A percentile compares a stretch with the other conserved stretches of the same genome.
phyloP scores from a whole-genome alignment of 2,329 filamentous ascomycete species.

The Trichoderma aggressivum region DNA sequence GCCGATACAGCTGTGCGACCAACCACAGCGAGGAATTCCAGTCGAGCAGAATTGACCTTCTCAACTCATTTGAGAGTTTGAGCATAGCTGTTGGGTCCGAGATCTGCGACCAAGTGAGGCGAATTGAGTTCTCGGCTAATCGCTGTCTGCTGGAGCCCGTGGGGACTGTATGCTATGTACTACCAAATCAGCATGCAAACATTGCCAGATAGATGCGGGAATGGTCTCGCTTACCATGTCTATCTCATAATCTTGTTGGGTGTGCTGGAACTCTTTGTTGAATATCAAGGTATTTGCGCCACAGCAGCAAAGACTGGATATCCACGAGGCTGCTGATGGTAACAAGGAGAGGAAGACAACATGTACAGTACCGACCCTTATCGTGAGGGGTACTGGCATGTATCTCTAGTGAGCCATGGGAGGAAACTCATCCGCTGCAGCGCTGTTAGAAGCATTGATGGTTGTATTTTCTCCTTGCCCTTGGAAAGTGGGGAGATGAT shows the following conservation, averaged over 20 bases:
- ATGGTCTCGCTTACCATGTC: not conserved
- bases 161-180: constrained; percentile 63
- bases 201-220: constrained; percentile 54
- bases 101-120: constrained; percentile 26
- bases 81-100: constrained; percentile 18
- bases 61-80: constrained; percentile 47
- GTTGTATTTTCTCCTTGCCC: not conserved
- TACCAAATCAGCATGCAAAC: constrained; percentile 65
- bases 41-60: constrained; percentile 50
- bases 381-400: not conserved
- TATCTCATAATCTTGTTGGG: not conserved
- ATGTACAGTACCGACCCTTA: not conserved
- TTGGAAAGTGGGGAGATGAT: not conserved
- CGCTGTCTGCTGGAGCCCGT: constrained; percentile 53
- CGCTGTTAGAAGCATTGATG: not conserved
- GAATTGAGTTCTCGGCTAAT: constrained; percentile 61
- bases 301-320: not conserved
- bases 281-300: not conserved
- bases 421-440: not conserved
- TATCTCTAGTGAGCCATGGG: not conserved
- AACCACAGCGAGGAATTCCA: constrained; percentile 65
- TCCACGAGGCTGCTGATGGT: not conserved
- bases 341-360: not conserved
- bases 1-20: constrained; percentile 32
- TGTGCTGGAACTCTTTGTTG: not conserved